Evolutionary conservation across 2,329 filamentous ascomycete species (phyloP).

Genomic region (Claviceps sorghi): DNA sequence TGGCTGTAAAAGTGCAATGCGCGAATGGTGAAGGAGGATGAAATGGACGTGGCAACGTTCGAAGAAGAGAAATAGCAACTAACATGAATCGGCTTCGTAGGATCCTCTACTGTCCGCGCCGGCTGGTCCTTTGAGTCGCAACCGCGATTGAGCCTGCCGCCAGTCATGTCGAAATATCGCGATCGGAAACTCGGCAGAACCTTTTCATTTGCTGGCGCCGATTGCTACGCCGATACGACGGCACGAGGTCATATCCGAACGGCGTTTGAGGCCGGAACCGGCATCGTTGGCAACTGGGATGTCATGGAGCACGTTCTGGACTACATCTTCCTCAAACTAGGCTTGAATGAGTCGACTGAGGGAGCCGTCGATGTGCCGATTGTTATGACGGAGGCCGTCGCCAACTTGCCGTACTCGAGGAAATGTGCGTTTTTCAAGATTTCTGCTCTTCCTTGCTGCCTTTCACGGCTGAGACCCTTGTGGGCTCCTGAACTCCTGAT

Average conservation of each 20-base stretch:
- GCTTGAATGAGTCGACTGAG: conserved; percentile 54
- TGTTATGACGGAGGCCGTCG: conserved; percentile 90
- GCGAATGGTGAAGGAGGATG: neutral
- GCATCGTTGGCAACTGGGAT: conserved; percentile 94
- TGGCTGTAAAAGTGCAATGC: conserved; percentile 7
- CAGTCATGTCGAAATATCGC: conserved; percentile 87
- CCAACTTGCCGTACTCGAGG: conserved; percentile 75
- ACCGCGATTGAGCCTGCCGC: conserved; percentile 70
- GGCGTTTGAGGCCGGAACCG: conserved; percentile 79
- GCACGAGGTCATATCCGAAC: conserved; percentile 80
- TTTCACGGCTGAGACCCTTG: neutral
- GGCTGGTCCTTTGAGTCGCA: conserved; percentile 86
- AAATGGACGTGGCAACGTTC: neutral
- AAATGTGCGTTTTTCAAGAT: conserved; percentile 48
- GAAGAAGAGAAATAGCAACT: neutral
- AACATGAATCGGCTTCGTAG: conserved; percentile 28
- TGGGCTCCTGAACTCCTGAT: neutral
- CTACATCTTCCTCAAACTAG: conserved; percentile 88
- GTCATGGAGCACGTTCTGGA: conserved; percentile 90
- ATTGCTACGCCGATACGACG: conserved; percentile 90
- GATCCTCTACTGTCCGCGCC: conserved; percentile 75
- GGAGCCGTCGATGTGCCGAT: conserved; percentile 72
- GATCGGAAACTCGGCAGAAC: conserved; percentile 88
- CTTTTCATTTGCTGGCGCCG: conserved; percentile 80
- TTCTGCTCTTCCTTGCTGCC: neutral